These are phyloP conservation scores for Verticillium nubilum DNA, from an alignment of 2,329 filamentous ascomycete species.

Conservation along the genomic window DNA sequence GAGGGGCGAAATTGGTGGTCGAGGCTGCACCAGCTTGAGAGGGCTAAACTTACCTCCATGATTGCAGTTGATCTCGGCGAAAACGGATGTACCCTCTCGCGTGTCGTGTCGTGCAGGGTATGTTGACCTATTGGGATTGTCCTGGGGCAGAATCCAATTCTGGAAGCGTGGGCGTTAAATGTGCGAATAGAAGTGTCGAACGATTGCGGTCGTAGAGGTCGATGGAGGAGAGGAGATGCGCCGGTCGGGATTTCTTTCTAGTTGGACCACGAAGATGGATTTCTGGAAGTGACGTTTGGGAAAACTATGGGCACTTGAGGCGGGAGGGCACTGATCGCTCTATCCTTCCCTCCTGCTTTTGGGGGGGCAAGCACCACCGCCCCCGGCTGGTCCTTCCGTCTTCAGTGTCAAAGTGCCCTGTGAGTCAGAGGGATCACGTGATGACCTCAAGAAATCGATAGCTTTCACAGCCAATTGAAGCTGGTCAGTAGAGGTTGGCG, in stretches of 20 bases:
- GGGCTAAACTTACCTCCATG: slow-evolving; percentile 26
- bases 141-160: neutral
- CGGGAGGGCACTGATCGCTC: neutral
- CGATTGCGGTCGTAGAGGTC: neutral
- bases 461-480: neutral
- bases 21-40: slow-evolving; percentile 2
- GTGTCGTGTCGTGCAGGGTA: neutral
- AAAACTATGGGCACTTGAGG: neutral
- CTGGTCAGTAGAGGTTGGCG: neutral
- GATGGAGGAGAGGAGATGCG: neutral
- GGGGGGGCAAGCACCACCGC: neutral
- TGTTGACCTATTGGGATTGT: neutral
- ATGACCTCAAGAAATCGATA: neutral
- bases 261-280: neutral
- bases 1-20: slow-evolving; percentile 10
- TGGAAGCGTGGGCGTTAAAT: neutral
- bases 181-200: neutral
- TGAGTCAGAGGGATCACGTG: neutral
- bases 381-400: neutral
- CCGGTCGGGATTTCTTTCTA: neutral
- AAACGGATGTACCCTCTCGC: neutral
- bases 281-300: neutral
- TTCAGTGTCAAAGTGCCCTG: neutral
- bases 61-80: slow-evolving; percentile 13
- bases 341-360: neutral